Base-by-base conservation (phyloP, 306 rosid genomes). In the Benincasa hispida region DNA sequence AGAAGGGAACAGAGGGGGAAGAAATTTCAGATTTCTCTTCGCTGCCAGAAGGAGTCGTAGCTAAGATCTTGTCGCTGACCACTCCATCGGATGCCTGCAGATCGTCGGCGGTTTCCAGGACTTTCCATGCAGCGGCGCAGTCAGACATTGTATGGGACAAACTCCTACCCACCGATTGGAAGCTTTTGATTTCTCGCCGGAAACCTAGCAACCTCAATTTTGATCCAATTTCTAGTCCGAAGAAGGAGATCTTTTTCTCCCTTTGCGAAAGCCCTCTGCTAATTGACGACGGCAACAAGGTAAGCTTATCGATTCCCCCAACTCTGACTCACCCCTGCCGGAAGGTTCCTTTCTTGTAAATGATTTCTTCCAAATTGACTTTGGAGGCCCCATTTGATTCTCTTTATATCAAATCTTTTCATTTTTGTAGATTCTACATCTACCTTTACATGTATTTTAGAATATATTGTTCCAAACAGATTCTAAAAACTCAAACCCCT, bases 31-130 rank as follows among this genome's bases (percentile, higher is more conserved):
- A 77, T 14, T 13, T 77, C 35, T 35, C 76, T 21, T 57, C 54
- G 9, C 21, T 77, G 27, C 80, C 80, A 1, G 80, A 77, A 67
- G 80, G 65, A 77, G 50, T 53, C 22, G 54, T 77, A 34, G 62
- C 80, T 12, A 1, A 77, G 24, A 53, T 63, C 58, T 53, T 77
- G 25, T 77, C 80, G 17, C 63, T 53, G 19, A 66, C 80, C 1
- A 51, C 6, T 17, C 74, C 80, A 21, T 6, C 34, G 10, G 80
- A 77, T 50, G 66, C 11, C 11, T 77, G 80, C 45, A 13, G 55
- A 14, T 24, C 42, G 24, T 45, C 75, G 32, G 24, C 5, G 13
- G 67, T 65, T 66, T 77, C 80, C 25, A 53, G 27, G 51, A 35
- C 19, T 12, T 77, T 77, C 80, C 32, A 42, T 53, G 48, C 76